These are phyloP conservation scores for Psophocarpus tetragonolobus DNA, from an alignment of 306 rosid species.

Conservation along the genomic window DNA sequence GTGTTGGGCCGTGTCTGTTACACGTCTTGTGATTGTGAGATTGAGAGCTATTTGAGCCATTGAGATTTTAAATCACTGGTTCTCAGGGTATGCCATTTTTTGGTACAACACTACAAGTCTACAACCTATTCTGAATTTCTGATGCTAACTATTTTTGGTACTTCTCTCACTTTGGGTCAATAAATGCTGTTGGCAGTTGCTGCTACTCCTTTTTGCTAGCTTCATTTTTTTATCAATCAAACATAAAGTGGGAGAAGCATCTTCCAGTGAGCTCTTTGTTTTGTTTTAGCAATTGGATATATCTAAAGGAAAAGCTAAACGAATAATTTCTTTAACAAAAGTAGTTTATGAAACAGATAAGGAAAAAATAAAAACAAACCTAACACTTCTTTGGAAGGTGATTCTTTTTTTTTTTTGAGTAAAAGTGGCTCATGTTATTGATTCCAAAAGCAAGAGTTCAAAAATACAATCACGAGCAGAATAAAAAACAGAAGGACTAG, in stretches of 20 bases:
- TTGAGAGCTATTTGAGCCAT: neutral
- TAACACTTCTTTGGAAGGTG: neutral
- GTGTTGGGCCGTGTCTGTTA: conserved; percentile 22
- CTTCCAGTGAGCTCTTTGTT: neutral
- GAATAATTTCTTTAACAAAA: neutral
- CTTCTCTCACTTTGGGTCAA: conserved; percentile 7
- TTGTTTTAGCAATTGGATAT: neutral
- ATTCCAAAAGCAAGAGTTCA: too few species aligned
- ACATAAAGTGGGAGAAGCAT: conserved; percentile 35
- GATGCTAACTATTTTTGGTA: neutral
- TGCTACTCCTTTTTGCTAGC: neutral
- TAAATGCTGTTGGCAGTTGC: neutral
- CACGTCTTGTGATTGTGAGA: neutral
- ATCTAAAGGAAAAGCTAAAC: neutral
- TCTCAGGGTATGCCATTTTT: neutral
- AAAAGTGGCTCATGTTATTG: too few species aligned
- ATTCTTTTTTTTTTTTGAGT: too few species aligned
- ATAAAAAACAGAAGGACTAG: too few species aligned
- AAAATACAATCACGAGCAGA: too few species aligned
- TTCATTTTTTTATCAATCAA: conserved; percentile 17
- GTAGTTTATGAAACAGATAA: neutral
- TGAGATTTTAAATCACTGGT: neutral
- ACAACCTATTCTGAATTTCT: neutral
- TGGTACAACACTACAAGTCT: too few species aligned
- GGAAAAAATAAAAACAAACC: neutral